Conservation (phyloP, 1,139 yeast genomes). For the Blastobotrys buckinghamii region DNA sequence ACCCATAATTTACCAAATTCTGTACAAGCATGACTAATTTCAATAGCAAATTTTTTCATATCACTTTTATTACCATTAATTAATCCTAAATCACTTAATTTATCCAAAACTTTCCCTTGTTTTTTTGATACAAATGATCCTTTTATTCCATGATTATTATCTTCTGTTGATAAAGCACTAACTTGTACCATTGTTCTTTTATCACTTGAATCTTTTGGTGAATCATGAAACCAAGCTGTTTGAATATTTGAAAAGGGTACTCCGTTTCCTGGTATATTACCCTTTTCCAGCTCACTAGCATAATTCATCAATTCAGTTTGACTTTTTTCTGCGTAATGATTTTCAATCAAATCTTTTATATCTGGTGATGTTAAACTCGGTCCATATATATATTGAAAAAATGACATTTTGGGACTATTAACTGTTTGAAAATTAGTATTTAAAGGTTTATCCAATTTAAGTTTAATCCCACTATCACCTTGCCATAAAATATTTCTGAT, state of each 20-base stretch:
- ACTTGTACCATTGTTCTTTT: background rate
- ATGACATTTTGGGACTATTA: background rate
- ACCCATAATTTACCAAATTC: slow-evolving; percentile 1
- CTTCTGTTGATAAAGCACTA: background rate
- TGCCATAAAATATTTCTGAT: background rate
- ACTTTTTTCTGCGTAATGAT: background rate
- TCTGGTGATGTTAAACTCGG: background rate
- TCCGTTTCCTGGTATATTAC: background rate
- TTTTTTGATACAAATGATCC: background rate
- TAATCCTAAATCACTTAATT: background rate
- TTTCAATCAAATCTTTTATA: background rate
- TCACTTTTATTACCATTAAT: background rate
- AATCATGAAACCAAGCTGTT: background rate
- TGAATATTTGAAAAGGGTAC: background rate
- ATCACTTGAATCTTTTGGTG: background rate
- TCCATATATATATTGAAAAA: background rate
- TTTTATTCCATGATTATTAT: background rate
- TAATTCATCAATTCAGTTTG: background rate
- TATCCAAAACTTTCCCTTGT: background rate
- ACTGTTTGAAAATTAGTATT: background rate
- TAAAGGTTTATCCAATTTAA: background rate
- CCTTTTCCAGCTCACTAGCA: background rate
- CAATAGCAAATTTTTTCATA: background rate
- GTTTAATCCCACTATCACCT: background rate
- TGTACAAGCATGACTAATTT: background rate